Conservation (phyloP, 805 yeast species). For the Candida odintsovae region DNA sequence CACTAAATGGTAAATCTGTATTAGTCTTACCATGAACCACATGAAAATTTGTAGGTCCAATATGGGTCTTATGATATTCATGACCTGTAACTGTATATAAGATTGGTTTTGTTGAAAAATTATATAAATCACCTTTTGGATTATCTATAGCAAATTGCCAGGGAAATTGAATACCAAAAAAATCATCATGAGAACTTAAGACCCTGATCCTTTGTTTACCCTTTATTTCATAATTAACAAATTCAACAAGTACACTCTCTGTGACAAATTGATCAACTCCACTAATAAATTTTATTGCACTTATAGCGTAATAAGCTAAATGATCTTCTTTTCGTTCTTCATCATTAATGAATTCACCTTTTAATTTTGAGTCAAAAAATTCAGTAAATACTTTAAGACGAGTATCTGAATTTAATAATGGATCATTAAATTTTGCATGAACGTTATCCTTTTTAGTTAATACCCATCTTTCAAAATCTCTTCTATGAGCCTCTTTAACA, state of each 20-base stretch:
- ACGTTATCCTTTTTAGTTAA: slow-evolving; percentile 7
- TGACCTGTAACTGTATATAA: slow-evolving; percentile 8
- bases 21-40: slow-evolving; percentile 15
- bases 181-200: slow-evolving; percentile 9
- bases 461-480: slow-evolving; percentile 18
- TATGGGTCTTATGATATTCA: slow-evolving; percentile 5
- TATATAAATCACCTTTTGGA: slow-evolving; percentile 14
- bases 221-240: slow-evolving; percentile 17
- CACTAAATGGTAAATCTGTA: slow-evolving; percentile 16
- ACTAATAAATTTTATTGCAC: slow-evolving; percentile 17
- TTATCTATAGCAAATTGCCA: slow-evolving; percentile 25
- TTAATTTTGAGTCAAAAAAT: slow-evolving; percentile 13
- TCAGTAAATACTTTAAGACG: slow-evolving; percentile 16
- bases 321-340: slow-evolving; percentile 9
- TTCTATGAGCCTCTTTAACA: slow-evolving; percentile 11
- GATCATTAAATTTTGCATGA: slow-evolving; percentile 8
- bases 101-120: slow-evolving; percentile 14
- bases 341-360: slow-evolving; percentile 1
- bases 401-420: slow-evolving; percentile 12
- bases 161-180: slow-evolving; percentile 16
- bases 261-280: slow-evolving; percentile 12
- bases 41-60: slow-evolving; percentile 22
- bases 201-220: slow-evolving; percentile 12
- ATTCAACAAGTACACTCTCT: slow-evolving; percentile 13
- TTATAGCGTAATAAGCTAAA: slow-evolving; percentile 17